These are phyloP conservation scores for Taphrina confusa DNA, from an alignment of 1,139 yeast species.

Conservation along the genomic window DNA sequence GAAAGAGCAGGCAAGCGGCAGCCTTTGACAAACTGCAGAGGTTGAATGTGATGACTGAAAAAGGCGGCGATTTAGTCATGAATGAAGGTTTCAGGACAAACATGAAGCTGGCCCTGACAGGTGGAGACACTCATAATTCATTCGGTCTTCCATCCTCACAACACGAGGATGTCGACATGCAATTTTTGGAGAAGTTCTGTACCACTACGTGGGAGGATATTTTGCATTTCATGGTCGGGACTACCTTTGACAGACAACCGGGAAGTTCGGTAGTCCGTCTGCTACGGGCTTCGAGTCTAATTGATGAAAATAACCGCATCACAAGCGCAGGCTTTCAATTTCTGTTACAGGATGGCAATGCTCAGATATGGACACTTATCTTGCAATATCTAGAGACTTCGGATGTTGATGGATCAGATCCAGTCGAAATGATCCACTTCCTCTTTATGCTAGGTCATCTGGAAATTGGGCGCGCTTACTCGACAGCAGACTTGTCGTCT, in stretches of 20 bases:
- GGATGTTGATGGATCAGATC: conserved; percentile 84
- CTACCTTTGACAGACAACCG: conserved; percentile 53
- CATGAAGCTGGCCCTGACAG: conserved; percentile 81
- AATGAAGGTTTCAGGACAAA: conserved; percentile 74
- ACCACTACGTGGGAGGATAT: conserved; percentile 91
- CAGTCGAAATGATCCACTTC: conserved; percentile 91
- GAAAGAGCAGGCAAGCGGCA: conserved; percentile 56
- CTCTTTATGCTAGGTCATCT: conserved; percentile 90
- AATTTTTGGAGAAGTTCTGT: conserved; percentile 76
- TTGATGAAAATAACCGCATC: conserved; percentile 73
- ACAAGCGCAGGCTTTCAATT: conserved; percentile 94
- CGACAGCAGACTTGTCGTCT: conserved; percentile 66
- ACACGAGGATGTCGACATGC: conserved; percentile 59
- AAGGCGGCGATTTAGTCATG: conserved; percentile 54
- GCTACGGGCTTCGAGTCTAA: conserved; percentile 69
- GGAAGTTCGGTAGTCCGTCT: conserved; percentile 48
- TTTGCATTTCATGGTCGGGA: conserved; percentile 96
- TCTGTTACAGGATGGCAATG: conserved; percentile 83
- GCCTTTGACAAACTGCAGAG: conserved; percentile 76
- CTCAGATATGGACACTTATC: conserved; percentile 91
- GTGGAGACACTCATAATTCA: conserved; percentile 58
- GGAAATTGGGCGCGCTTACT: conserved; percentile 85
- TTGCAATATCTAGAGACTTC: conserved; percentile 85
- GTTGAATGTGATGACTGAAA: conserved; percentile 53
- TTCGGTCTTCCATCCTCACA: conserved; percentile 58